A percentile compares a stretch with the other conserved stretches of the same genome.
These are phyloP conservation scores for Plicaturopsis crispa DNA, from an alignment of 768 basidiomycete species.

Conservation along the genomic window DNA sequence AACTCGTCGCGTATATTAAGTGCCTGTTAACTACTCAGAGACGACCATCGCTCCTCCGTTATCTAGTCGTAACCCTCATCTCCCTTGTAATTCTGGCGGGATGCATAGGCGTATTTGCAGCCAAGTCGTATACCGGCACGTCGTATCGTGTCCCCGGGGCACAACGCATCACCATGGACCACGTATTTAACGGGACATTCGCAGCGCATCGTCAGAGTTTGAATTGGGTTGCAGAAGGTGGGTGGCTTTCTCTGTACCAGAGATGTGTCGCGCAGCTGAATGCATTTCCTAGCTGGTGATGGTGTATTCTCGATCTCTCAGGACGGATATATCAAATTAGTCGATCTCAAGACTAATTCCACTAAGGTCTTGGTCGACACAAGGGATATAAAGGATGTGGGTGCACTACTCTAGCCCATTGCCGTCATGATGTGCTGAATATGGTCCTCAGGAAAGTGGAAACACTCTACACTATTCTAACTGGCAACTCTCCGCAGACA, in stretches of 20 bases:
- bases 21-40: no score
- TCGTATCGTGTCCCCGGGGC: slow-evolving; percentile 44
- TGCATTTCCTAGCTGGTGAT: slow-evolving; percentile 65
- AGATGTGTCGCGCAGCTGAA: background rate
- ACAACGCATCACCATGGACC: slow-evolving; percentile 76
- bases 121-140: slow-evolving; percentile 58
- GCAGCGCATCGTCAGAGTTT: slow-evolving; percentile 34
- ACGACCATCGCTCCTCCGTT: slow-evolving; percentile 47
- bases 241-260: slow-evolving; percentile 12
- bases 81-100: slow-evolving; percentile 59
- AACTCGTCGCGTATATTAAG: no score
- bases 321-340: slow-evolving; percentile 64
- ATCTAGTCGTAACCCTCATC: slow-evolving; percentile 54
- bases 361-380: slow-evolving; percentile 53
- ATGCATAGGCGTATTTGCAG: slow-evolving; percentile 73
- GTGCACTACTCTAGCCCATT: slow-evolving; percentile 8
- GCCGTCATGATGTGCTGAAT: slow-evolving; percentile 4
- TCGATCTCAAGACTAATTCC: slow-evolving; percentile 71
- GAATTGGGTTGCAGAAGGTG: slow-evolving; percentile 92
- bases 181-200: slow-evolving; percentile 92
- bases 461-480: slow-evolving; percentile 36
- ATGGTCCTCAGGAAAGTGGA: slow-evolving; percentile 42
- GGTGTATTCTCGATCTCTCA: slow-evolving; percentile 75
- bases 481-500: slow-evolving; percentile 88
- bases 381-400: slow-evolving; percentile 59